Evolutionary conservation across 768 basidiomycete species (phyloP).

Genomic region (Udeniomyces megalosporus): DNA sequence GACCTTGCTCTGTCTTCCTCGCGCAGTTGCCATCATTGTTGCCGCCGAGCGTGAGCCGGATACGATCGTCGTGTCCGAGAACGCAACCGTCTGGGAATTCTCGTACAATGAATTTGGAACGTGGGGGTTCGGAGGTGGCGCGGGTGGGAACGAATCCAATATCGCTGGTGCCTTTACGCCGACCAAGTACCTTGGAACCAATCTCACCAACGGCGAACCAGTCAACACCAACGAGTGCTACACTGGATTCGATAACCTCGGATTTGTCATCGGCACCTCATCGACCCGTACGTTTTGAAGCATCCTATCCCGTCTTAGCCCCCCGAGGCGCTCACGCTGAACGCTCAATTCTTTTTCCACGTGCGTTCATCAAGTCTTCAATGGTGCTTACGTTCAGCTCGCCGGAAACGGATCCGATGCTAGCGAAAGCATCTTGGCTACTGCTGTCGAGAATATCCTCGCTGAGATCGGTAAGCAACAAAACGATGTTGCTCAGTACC

Average conservation of each 20-base stretch:
- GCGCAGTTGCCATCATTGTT: constrained; percentile 28
- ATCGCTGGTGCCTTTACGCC: constrained; percentile 48
- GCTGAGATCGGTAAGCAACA: constrained; percentile 20
- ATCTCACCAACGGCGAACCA: constrained; percentile 42
- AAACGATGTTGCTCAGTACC: constrained; percentile 28
- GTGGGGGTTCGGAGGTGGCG: constrained; percentile 23
- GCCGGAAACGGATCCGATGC: constrained; percentile 21
- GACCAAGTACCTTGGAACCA: constrained; percentile 42
- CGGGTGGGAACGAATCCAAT: constrained; percentile 25
- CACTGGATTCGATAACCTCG: constrained; percentile 52
- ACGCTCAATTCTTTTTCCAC: too few species aligned
- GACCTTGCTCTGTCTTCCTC: too few species aligned
- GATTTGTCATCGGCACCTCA: constrained; percentile 60
- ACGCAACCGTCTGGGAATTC: constrained; percentile 29
- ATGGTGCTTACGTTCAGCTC: constrained; percentile 21
- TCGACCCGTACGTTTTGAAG: constrained; percentile 32
- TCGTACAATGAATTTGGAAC: constrained; percentile 26
- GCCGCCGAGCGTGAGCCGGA: constrained; percentile 24
- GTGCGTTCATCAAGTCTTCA: constrained; percentile 7
- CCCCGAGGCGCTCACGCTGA: too few species aligned
- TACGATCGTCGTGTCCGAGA: constrained; percentile 23
- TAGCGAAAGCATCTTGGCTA: constrained; percentile 19
- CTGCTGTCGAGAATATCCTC: constrained; percentile 23
- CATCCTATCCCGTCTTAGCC: not conserved
- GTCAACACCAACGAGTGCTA: constrained; percentile 45